Conservation (phyloP, 345 rosid genomes). For the Cardamine chenopodiifolia region DNA sequence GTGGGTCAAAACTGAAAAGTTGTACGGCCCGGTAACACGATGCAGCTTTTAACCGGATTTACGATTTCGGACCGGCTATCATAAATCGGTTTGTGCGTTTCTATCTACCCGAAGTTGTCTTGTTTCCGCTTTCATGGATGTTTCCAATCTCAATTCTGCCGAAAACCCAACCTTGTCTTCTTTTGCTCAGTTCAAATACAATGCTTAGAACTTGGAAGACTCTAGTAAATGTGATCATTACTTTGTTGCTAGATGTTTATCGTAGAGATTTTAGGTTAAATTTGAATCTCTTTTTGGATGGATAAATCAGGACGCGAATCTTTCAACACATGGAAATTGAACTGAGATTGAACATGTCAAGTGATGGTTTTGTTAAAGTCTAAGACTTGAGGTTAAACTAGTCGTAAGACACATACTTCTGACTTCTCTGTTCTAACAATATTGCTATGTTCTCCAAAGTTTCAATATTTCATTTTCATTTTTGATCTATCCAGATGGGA, state of each 20-base stretch:
- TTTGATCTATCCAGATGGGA: neutral
- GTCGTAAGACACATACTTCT: too few relatives aligned
- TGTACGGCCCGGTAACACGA: neutral
- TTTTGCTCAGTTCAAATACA: neutral
- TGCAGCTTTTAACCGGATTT: neutral
- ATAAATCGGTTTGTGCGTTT: neutral
- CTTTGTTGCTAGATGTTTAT: neutral
- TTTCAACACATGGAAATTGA: too few relatives aligned
- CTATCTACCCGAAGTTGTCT: neutral
- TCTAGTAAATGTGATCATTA: neutral
- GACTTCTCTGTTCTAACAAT: neutral
- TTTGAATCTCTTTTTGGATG: too few relatives aligned
- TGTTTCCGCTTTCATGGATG: neutral
- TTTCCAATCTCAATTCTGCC: neutral
- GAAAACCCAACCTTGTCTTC: neutral
- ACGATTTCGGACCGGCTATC: neutral
- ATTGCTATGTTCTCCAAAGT: neutral
- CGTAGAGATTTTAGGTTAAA: too few relatives aligned
- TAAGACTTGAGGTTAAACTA: too few relatives aligned
- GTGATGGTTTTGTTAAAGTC: too few relatives aligned
- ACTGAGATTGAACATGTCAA: too few relatives aligned
- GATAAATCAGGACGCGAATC: too few relatives aligned
- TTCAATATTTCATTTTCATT: too few relatives aligned
- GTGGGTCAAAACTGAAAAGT: neutral
- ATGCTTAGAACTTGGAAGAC: neutral